Percentiles rank a stretch among this genome's conserved stretches.
These are phyloP conservation scores for Rhodamnia argentea DNA, from an alignment of 345 rosid species.

Conservation along the genomic window DNA sequence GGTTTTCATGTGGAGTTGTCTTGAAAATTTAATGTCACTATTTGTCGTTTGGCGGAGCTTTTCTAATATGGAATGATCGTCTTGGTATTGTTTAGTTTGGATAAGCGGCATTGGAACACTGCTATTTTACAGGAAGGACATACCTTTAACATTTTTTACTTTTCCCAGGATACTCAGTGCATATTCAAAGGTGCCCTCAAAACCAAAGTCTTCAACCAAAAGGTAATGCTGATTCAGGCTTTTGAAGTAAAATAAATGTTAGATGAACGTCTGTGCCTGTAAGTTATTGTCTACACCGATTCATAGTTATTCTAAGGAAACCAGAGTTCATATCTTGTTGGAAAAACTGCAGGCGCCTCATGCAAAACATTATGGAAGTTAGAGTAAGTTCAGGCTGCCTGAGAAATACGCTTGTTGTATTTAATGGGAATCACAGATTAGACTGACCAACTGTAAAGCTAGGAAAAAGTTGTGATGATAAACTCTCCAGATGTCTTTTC, in stretches of 20 bases:
- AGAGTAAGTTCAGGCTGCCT: neutral
- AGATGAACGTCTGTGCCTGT: neutral
- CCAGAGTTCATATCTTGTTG: neutral
- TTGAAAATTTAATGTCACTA: neutral
- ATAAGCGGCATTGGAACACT: neutral
- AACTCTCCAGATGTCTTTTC: neutral
- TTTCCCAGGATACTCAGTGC: slow-evolving; percentile 45
- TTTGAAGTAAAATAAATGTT: neutral
- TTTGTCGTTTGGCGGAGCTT: neutral
- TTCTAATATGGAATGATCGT: neutral
- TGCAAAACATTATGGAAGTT: neutral
- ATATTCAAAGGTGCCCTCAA: slow-evolving; percentile 50
- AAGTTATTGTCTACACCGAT: neutral
- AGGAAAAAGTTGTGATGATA: neutral
- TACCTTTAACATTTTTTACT: neutral
- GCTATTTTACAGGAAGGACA: neutral
- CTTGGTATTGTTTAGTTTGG: neutral
- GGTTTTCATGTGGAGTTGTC: neutral
- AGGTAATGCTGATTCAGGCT: slow-evolving; percentile 18
- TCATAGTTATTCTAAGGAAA: neutral
- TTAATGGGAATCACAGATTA: neutral
- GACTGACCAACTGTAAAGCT: neutral
- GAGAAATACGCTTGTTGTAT: neutral
- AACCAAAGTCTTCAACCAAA: slow-evolving; percentile 37
- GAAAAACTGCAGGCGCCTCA: neutral